These are phyloP conservation scores for Ambrosia trifida DNA, from an alignment of 129 eudicot genomes.

Conservation along the genomic window DNA sequence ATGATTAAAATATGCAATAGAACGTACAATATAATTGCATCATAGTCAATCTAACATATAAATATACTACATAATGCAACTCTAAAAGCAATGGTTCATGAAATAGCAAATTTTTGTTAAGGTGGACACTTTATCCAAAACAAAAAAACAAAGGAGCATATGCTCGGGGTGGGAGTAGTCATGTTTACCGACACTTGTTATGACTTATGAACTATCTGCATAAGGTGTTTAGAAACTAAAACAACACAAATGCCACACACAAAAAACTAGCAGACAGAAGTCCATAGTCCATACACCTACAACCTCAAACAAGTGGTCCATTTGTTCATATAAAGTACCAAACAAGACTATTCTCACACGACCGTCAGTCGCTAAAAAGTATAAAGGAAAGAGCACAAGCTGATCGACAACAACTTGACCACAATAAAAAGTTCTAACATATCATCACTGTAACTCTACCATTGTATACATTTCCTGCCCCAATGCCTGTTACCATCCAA, in stretches of 20 bases:
- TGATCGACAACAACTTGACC: not conserved
- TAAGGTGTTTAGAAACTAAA: not conserved
- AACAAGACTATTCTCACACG: not conserved
- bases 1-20: not conserved
- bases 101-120: not conserved
- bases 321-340: conserved; percentile 8
- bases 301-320: not conserved
- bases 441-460: not conserved
- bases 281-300: conserved; percentile 4
- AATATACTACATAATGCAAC: conserved; percentile 2
- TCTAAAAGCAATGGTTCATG: not conserved
- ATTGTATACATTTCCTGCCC: not conserved
- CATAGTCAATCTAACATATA: not conserved
- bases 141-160: not conserved
- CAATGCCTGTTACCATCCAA: conserved; percentile 1
- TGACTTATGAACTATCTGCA: not conserved
- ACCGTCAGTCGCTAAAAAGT: not conserved
- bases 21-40: conserved; percentile 5
- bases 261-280: not conserved
- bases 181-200: not conserved
- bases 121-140: not conserved
- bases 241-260: not conserved
- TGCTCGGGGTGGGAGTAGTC: not conserved
- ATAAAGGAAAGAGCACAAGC: not conserved
- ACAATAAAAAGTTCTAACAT: not conserved